phyloP scores from a whole-genome alignment of 108 stramenopile species.

The Epithemia pelagica region DNA sequence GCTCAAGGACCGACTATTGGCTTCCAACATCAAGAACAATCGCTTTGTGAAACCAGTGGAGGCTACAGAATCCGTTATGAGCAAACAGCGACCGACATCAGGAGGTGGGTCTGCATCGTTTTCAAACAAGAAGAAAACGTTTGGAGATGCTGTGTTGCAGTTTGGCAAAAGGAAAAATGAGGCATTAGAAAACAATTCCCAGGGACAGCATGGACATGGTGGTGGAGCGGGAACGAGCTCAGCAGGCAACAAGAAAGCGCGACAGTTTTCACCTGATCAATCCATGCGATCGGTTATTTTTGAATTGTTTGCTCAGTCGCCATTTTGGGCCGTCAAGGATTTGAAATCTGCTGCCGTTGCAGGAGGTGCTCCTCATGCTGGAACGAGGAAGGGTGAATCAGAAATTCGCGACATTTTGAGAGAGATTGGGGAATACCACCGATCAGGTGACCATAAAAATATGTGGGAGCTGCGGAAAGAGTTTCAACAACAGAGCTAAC shows the following conservation, averaged over 20 bases:
- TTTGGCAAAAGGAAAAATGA: conserved; percentile 66
- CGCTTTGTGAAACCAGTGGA: conserved; percentile 80
- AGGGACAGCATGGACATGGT: conserved; percentile 14
- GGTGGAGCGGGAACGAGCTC: not conserved
- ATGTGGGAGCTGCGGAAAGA: conserved; percentile 45
- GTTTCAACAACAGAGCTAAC: conserved; percentile 24
- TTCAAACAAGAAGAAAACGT: conserved; percentile 39
- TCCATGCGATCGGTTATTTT: conserved; percentile 58
- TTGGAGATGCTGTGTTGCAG: conserved; percentile 67
- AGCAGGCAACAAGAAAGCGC: conserved; percentile 27
- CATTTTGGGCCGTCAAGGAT: conserved; percentile 72
- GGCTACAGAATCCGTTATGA: conserved; percentile 36
- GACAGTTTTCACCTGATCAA: conserved; percentile 43
- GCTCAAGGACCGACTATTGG: conserved; percentile 58
- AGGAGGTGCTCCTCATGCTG: conserved; percentile 4
- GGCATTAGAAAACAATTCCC: conserved; percentile 9
- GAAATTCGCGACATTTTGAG: conserved; percentile 64
- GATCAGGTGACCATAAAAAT: conserved; percentile 75
- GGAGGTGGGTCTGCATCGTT: conserved; percentile 34
- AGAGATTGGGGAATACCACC: conserved; percentile 76
- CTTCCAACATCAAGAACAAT: conserved; percentile 58
- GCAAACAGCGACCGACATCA: conserved; percentile 6
- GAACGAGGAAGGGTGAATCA: conserved; percentile 39
- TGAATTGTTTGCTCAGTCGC: conserved; percentile 68
- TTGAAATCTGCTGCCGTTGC: conserved; percentile 29